Evolutionary conservation across 148 eudicot genomes (phyloP).

Genomic region (Pouteria glomerata): DNA sequence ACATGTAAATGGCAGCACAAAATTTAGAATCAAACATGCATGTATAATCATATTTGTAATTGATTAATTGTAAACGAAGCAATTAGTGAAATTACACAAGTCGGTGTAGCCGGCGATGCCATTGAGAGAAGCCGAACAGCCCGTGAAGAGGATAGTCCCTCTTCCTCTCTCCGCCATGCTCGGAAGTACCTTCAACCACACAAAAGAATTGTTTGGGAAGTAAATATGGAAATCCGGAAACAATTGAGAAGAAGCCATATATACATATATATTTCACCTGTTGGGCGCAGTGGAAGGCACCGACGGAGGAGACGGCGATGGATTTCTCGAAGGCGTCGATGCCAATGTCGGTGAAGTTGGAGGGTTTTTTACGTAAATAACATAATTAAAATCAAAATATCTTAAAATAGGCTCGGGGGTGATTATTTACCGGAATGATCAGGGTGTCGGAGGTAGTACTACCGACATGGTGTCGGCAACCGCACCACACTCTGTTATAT

Average conservation of each 20-base stretch:
- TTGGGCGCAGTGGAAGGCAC: slow-evolving; percentile 85
- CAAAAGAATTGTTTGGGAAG: background rate
- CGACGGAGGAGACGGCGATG: slow-evolving; percentile 66
- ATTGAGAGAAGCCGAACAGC: slow-evolving; percentile 76
- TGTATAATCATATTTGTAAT: too few species aligned
- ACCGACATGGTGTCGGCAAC: too few species aligned
- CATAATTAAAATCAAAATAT: too few species aligned
- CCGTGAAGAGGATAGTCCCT: slow-evolving; percentile 85
- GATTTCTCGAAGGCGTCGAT: slow-evolving; percentile 60
- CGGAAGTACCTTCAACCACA: slow-evolving; percentile 66
- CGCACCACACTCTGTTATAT: too few species aligned
- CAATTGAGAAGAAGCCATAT: too few species aligned
- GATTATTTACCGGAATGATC: too few species aligned
- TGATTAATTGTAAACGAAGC: background rate
- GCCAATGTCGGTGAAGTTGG: slow-evolving; percentile 43
- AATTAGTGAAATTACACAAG: slow-evolving; percentile 40
- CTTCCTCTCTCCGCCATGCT: slow-evolving; percentile 76
- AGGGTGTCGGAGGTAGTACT: too few species aligned
- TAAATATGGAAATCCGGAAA: background rate
- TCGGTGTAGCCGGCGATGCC: slow-evolving; percentile 76
- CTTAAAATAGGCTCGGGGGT: too few species aligned
- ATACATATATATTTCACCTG: too few species aligned
- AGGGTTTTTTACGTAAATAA: too few species aligned
- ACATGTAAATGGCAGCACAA: too few species aligned
- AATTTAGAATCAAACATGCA: background rate